Conservation (phyloP, 2,329 filamentous ascomycete species). For the Aureobasidium zeae region DNA sequence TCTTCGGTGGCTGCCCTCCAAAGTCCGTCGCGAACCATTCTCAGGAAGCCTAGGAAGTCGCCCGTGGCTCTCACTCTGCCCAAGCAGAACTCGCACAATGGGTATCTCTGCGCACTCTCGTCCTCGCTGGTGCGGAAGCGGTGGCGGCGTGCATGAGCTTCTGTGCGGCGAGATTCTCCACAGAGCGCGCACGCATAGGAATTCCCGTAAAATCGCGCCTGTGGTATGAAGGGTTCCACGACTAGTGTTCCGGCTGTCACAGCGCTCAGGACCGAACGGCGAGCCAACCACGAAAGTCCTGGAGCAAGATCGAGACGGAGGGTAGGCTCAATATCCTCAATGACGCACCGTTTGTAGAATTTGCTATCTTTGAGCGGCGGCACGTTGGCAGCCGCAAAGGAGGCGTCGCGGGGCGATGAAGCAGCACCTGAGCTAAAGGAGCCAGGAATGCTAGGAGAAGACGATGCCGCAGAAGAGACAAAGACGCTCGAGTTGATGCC, state of each 20-base stretch:
- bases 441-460: slow-evolving; percentile 35
- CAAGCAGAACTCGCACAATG: slow-evolving; percentile 82
- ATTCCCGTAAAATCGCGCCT: slow-evolving; percentile 44
- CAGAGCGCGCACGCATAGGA: slow-evolving; percentile 74
- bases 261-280: slow-evolving; percentile 71
- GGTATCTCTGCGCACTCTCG: slow-evolving; percentile 78
- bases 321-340: slow-evolving; percentile 91
- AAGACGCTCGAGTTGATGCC: slow-evolving; percentile 39
- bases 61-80: slow-evolving; percentile 76
- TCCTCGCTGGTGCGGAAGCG: slow-evolving; percentile 83
- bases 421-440: slow-evolving; percentile 32
- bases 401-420: slow-evolving; percentile 27
- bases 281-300: slow-evolving; percentile 85
- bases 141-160: slow-evolving; percentile 66
- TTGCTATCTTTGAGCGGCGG: slow-evolving; percentile 76
- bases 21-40: slow-evolving; percentile 86
- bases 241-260: slow-evolving; percentile 79
- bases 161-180: slow-evolving; percentile 67
- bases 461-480: slow-evolving; percentile 22
- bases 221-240: slow-evolving; percentile 66
- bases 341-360: slow-evolving; percentile 83
- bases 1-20: slow-evolving; percentile 77
- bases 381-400: slow-evolving; percentile 28
- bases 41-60: slow-evolving; percentile 83
- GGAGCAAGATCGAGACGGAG: slow-evolving; percentile 81